Evolutionary conservation across 805 yeast species (phyloP), one percentile per base, ranked within the genome.

Genomic region (Pichia ethanolica): DNA sequence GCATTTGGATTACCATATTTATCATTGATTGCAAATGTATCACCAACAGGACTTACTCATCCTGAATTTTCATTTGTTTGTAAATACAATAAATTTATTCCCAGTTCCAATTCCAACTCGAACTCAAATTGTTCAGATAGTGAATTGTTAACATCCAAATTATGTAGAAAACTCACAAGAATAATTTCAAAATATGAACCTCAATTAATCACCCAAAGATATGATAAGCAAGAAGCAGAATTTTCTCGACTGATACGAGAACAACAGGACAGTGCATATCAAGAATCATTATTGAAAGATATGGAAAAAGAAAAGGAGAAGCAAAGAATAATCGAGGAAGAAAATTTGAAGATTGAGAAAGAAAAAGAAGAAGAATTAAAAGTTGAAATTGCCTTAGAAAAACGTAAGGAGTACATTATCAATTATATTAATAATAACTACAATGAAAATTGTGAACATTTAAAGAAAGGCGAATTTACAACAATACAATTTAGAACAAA

Each of bases 231-330:
- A 49, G 87, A 84, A 51, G 67, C 79, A 45, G 77, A 75, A 41
- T 64, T 75, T 53, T 73, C 82, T 35, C 79, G 89, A 58, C 67
- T 75, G 32, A 66, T 86, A 20, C 74, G 79, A 55, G 75, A 78
- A 56, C 74, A 79, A 53, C 93, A 86, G 62, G 89, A 85, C 56
- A 67, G 70, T 44, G 88, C 87, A 20, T 86, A 80, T 59, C 74
- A 79, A 55, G 75, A 73, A 52, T 80, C 89, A 0, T 66, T 86
- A 45, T 66, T 73, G 35, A 71, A 69, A 43, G 93, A 86, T 64
- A 72, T 69, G 55, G 56, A 71, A 39, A 81, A 82, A 58, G 77
- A 76, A 58, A 65, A 71, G 38, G 69, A 75, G 52, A 76, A 72
- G 54, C 61, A 65, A 43, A 55, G 56, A 38, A 53, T 51, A 42